Base-by-base conservation (phyloP, 306 rosid species). In the Erythrophleum fordii region DNA sequence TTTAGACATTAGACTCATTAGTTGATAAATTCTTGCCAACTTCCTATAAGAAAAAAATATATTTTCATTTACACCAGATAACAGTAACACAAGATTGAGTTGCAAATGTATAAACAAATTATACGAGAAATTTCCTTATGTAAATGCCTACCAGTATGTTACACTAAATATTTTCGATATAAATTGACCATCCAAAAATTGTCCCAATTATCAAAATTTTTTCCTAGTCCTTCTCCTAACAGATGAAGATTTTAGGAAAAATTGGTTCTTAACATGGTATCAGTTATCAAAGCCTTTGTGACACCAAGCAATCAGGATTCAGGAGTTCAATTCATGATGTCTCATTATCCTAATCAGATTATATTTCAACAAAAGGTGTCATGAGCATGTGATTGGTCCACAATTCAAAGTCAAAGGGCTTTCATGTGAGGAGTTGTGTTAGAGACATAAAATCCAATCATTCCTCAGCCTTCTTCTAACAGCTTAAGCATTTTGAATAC, bases 11-110 rank as follows among this genome's bases (percentile, higher is more conserved):
- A 29, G 48, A 17, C 77, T 76, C 17, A 6, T 46, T 25, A 39
- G 35, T 64, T 37, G 41, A 76, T 28, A 77, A 41, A 71, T 22
- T 77, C 52, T 23, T 12, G 66, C 29, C 71, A 34, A 45, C 59
- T 53, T 14, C 60, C 17, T 49, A 26, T n/a, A 12, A 52, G 66
- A 13, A 59, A 29, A 6, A 34, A 2, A 48, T 20, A 17, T 59
- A 51, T 17, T 22, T 60, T 45, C 11, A 61, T 65, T 53, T 11
- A 29, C 61, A 66, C 13, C 70, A 41, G 45, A 41, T 41, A 41
- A 41, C 46, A 25, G 14, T 13, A 71, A 80, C 14, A 62, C 16
- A 46, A 35, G 59, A 41, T 73, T 65, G 72, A 81, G 12, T 20
- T n/a, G 60, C 55, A 56, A 5, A 71, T 44, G 41, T 20, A 64